A percentile compares a stretch with the other conserved stretches of the same genome.
These are phyloP conservation scores for Diplodia intermedia DNA, from an alignment of 2,329 filamentous ascomycete species.

Conservation along the genomic window DNA sequence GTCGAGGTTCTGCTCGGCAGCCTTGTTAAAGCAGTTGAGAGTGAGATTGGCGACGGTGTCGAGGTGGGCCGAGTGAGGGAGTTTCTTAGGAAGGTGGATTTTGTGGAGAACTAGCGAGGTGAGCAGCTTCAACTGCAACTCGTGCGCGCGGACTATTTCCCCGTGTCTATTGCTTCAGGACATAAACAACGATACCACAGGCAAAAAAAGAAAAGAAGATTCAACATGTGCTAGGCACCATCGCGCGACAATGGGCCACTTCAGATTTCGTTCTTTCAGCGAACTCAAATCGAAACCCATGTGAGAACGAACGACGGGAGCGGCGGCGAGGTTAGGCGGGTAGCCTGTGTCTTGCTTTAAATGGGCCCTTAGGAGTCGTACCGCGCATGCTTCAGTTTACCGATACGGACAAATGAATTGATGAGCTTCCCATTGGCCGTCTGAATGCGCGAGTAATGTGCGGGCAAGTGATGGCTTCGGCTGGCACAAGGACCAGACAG, in stretches of 20 bases:
- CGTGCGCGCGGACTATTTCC: neutral
- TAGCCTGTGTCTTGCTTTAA: neutral
- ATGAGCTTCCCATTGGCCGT: neutral
- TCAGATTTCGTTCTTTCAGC: neutral
- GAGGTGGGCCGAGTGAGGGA: slow-evolving; percentile 79
- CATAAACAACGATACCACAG: neutral
- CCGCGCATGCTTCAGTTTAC: slow-evolving; percentile 4
- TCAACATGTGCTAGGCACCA: neutral
- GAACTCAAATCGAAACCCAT: too few species aligned
- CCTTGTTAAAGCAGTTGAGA: slow-evolving; percentile 86
- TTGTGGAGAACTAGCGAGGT: slow-evolving; percentile 48
- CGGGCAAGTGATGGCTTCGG: neutral
- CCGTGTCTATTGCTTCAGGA: neutral
- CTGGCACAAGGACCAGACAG: neutral
- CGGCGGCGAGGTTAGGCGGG: neutral
- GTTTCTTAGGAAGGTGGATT: slow-evolving; percentile 80
- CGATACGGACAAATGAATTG: slow-evolving; percentile 4
- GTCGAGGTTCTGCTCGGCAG: slow-evolving; percentile 82
- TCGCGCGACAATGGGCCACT: neutral
- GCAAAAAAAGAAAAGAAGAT: neutral
- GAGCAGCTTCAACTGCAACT: neutral
- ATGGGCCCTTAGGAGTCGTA: neutral
- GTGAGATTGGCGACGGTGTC: slow-evolving; percentile 71
- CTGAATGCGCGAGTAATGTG: neutral
- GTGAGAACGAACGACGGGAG: neutral